Conservation (phyloP, 2,329 filamentous ascomycete genomes). For the Aspergillus jensenii region DNA sequence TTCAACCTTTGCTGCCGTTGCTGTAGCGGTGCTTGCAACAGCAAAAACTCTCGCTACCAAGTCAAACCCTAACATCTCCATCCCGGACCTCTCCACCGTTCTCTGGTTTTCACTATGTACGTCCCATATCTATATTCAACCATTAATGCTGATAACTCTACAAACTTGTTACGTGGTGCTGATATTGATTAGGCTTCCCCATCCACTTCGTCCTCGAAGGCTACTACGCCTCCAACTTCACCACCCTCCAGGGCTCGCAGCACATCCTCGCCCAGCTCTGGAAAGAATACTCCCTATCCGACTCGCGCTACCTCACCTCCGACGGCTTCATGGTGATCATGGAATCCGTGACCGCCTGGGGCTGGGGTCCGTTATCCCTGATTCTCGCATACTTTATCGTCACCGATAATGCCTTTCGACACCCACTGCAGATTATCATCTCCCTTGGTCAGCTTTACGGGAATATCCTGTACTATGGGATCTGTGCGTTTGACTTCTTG, state of each 20-base stretch:
- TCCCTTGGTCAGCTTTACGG: slow-evolving; percentile 61
- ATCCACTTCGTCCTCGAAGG: slow-evolving; percentile 78
- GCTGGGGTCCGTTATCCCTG: slow-evolving; percentile 49
- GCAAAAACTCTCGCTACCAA: slow-evolving; percentile 4
- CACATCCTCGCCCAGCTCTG: slow-evolving; percentile 76
- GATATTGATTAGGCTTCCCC: slow-evolving; percentile 18
- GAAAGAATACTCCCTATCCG: slow-evolving; percentile 84
- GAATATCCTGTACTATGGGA: slow-evolving; percentile 60
- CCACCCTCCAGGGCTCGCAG: slow-evolving; percentile 60
- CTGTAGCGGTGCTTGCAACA: background rate
- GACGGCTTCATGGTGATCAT: slow-evolving; percentile 77
- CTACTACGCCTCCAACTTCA: slow-evolving; percentile 70
- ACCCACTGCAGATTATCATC: slow-evolving; percentile 56
- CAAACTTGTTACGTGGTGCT: no score
- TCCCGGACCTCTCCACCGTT: background rate
- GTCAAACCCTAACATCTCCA: slow-evolving; percentile 2
- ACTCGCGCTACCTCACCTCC: slow-evolving; percentile 76
- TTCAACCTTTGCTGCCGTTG: slow-evolving; percentile 7
- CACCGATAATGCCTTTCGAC: slow-evolving; percentile 44
- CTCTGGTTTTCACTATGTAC: slow-evolving; percentile 14
- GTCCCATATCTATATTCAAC: background rate
- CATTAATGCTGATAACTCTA: slow-evolving; percentile 2
- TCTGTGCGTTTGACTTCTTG: slow-evolving; percentile 48
- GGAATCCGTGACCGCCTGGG: slow-evolving; percentile 68
- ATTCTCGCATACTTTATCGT: slow-evolving; percentile 52